Evolutionary conservation across 1,139 yeast genomes (phyloP).

Genomic region (Sugiyamaella castrensis): DNA sequence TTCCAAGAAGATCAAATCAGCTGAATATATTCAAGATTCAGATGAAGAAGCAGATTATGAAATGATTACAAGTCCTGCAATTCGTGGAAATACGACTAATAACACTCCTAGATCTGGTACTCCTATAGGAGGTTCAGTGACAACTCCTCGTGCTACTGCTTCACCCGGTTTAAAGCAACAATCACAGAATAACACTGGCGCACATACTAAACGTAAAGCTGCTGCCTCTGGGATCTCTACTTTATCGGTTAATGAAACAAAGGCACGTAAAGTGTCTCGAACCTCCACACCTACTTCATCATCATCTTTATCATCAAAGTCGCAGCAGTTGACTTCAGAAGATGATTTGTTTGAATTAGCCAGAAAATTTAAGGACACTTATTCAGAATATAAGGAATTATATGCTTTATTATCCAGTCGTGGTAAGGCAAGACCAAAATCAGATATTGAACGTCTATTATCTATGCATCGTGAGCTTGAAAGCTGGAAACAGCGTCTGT

Average conservation of each 20-base stretch:
- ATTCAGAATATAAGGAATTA: conserved; percentile 38
- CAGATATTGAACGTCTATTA: conserved; percentile 36
- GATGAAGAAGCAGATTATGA: conserved; percentile 16
- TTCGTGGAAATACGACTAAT: background rate
- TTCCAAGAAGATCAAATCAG: conserved; percentile 16
- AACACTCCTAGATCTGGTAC: conserved; percentile 11
- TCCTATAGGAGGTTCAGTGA: conserved; percentile 7
- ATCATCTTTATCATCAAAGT: conserved; percentile 4
- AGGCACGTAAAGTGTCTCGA: conserved; percentile 17
- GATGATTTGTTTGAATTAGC: conserved; percentile 39
- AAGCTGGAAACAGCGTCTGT: conserved; percentile 39
- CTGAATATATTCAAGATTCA: conserved; percentile 17
- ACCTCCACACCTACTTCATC: conserved; percentile 13
- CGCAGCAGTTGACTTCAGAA: conserved; percentile 16
- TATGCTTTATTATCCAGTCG: conserved; percentile 32
- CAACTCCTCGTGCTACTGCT: conserved; percentile 14
- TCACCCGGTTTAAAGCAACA: conserved; percentile 9
- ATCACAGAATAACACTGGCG: conserved; percentile 16
- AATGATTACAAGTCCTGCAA: background rate
- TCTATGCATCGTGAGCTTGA: conserved; percentile 40
- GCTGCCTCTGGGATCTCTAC: conserved; percentile 20
- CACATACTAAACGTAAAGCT: conserved; percentile 21
- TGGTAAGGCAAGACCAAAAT: conserved; percentile 24
- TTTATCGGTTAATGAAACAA: conserved; percentile 14
- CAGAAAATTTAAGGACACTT: conserved; percentile 35